Conservation (phyloP, 2,329 filamentous ascomycete genomes). For the Ampelomyces quisqualis region DNA sequence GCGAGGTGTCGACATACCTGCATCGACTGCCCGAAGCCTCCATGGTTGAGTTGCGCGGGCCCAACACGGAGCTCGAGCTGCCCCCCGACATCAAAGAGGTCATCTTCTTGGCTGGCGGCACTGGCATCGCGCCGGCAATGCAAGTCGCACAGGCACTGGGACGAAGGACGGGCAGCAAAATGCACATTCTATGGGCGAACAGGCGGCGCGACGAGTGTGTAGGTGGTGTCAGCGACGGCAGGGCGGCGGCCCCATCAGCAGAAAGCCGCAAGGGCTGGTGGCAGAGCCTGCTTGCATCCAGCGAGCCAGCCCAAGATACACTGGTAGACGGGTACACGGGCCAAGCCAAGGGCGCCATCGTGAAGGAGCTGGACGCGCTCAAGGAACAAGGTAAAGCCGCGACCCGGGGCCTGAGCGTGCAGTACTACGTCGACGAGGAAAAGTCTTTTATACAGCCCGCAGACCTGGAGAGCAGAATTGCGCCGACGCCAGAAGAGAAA, state of each 20-base stretch:
- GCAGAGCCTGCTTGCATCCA: constrained; percentile 29
- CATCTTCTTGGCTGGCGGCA: constrained; percentile 87
- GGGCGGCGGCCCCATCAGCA: not conserved
- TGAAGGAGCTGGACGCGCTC: constrained; percentile 63
- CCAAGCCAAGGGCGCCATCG: constrained; percentile 52
- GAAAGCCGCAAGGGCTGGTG: constrained; percentile 25
- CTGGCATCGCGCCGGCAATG: constrained; percentile 85
- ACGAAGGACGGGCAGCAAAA: constrained; percentile 45
- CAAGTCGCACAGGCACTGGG: constrained; percentile 71
- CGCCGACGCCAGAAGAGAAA: constrained; percentile 23
- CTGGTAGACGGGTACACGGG: constrained; percentile 4
- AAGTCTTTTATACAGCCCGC: constrained; percentile 59
- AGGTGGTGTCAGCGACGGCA: constrained; percentile 58
- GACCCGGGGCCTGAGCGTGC: constrained; percentile 50
- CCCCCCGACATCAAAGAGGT: constrained; percentile 58
- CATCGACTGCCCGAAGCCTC: constrained; percentile 63
- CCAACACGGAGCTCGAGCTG: constrained; percentile 67
- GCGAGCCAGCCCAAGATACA: constrained; percentile 9
- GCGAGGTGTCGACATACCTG: constrained; percentile 85
- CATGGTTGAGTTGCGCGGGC: constrained; percentile 74
- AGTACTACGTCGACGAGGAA: constrained; percentile 83
- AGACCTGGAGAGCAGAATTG: constrained; percentile 37
- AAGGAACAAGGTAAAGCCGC: constrained; percentile 46
- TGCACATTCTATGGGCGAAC: constrained; percentile 84
- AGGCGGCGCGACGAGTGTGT: constrained; percentile 64